Evolutionary conservation across 345 rosid genomes (phyloP).

Genomic region (Limnanthes douglasii): DNA sequence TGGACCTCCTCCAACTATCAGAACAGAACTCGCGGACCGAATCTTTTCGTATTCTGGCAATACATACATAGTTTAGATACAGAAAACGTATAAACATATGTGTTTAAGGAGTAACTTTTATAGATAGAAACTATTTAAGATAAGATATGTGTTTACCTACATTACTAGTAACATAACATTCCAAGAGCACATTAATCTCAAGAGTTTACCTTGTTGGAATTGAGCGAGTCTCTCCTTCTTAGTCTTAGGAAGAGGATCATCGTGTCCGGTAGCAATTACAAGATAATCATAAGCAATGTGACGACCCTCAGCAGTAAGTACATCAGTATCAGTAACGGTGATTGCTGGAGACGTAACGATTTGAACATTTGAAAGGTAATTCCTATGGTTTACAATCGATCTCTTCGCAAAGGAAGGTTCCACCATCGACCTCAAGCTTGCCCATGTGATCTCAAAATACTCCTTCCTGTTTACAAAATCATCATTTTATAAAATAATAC

Average conservation of each 20-base stretch:
- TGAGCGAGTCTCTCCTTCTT: constrained; percentile 41
- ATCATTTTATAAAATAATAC: too few species aligned
- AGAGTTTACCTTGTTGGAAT: constrained; percentile 50
- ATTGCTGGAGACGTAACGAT: constrained; percentile 44
- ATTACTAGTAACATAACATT: too few species aligned
- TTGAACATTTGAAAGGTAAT: constrained; percentile 42
- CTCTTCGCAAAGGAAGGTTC: constrained; percentile 67
- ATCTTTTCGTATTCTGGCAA: constrained; percentile 62
- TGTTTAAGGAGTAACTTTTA: too few species aligned
- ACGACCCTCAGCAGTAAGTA: constrained; percentile 33
- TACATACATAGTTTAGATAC: too few species aligned
- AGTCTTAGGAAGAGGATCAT: constrained; percentile 31
- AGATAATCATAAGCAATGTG: constrained; percentile 50
- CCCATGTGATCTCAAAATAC: constrained; percentile 85
- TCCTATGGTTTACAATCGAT: constrained; percentile 53
- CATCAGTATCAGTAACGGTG: constrained; percentile 41
- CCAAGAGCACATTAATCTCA: neutral
- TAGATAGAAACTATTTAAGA: neutral
- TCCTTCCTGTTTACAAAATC: too few species aligned
- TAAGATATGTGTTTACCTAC: too few species aligned
- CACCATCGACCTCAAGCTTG: constrained; percentile 65
- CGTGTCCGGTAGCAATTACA: constrained; percentile 74
- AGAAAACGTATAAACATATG: neutral
- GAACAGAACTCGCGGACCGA: constrained; percentile 44
- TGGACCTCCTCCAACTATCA: constrained; percentile 95